Evolutionary conservation across 2,329 filamentous ascomycete genomes (phyloP).

Genomic region (Epichloe glyceriae): DNA sequence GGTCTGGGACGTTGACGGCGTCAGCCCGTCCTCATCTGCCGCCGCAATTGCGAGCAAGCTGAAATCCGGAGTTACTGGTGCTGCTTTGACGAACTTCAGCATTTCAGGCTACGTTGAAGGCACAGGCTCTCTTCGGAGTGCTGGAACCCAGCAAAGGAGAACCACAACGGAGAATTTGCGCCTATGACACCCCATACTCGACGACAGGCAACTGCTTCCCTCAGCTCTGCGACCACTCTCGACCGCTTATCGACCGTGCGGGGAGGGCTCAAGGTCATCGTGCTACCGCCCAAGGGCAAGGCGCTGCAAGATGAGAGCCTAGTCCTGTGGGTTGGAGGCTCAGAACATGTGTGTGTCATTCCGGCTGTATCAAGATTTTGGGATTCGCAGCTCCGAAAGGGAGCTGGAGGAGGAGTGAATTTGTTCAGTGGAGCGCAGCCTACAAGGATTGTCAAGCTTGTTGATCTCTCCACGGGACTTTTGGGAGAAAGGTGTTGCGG

Average conservation of each 20-base stretch:
- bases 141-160: slow-evolving; percentile 20
- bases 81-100: slow-evolving; percentile 45
- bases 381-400: slow-evolving; percentile 43
- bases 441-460: slow-evolving; percentile 41
- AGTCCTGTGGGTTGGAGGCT: slow-evolving; percentile 42
- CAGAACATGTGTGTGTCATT: slow-evolving; percentile 44
- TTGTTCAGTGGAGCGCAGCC: slow-evolving; percentile 43
- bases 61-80: slow-evolving; percentile 40
- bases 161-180: slow-evolving; percentile 38
- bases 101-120: slow-evolving; percentile 48
- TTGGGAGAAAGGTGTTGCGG: slow-evolving; percentile 44
- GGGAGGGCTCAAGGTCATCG: slow-evolving; percentile 39
- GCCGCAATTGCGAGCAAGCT: slow-evolving; percentile 36
- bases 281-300: slow-evolving; percentile 29
- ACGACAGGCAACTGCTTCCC: slow-evolving; percentile 35
- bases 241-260: slow-evolving; percentile 39
- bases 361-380: slow-evolving; percentile 43
- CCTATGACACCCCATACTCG: slow-evolving; percentile 53
- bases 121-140: slow-evolving; percentile 38
- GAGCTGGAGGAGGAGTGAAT: slow-evolving; percentile 36
- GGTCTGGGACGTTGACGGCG: slow-evolving; percentile 53
- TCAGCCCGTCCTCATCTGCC: slow-evolving; percentile 30
- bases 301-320: slow-evolving; percentile 39
- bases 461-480: slow-evolving; percentile 38
- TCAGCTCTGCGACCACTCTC: slow-evolving; percentile 28